Conservation (phyloP, 1,284 basidiomycete genomes). For the Pholiota adiposa region DNA sequence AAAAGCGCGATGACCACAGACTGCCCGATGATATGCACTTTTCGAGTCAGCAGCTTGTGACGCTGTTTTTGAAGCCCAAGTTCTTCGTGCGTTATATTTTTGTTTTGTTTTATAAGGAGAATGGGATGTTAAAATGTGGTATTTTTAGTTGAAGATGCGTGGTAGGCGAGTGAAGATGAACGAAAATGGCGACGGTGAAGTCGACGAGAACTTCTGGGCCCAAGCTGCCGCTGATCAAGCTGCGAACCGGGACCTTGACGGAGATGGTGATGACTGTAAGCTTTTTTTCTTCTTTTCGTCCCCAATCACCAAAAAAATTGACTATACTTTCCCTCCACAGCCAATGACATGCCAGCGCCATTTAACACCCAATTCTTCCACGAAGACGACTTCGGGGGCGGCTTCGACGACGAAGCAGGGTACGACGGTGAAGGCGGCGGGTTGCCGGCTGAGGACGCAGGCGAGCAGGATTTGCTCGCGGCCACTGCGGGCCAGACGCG, state of each 20-base stretch:
- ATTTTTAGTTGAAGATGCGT: constrained; percentile 76
- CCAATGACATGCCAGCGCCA: constrained; percentile 46
- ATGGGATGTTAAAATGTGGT: constrained; percentile 1
- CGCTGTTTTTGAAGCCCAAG: constrained; percentile 95
- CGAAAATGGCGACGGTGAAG: constrained; percentile 75
- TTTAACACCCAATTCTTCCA: constrained; percentile 99
- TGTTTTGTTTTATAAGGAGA: background rate
- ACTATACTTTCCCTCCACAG: constrained; percentile 4
- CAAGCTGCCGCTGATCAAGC: constrained; percentile 85
- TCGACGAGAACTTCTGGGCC: constrained; percentile 96
- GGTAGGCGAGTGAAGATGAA: constrained; percentile 64
- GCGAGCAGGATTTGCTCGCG: constrained; percentile 86
- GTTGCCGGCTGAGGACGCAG: constrained; percentile 53
- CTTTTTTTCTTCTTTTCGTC: background rate
- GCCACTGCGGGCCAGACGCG: constrained; percentile 81
- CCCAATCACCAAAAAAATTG: background rate
- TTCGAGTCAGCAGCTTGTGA: constrained; percentile 85
- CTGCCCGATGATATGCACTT: constrained; percentile 99
- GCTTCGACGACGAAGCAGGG: constrained; percentile 82
- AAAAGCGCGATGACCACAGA: constrained; percentile 78
- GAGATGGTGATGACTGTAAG: constrained; percentile 69
- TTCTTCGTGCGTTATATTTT: constrained; percentile 69
- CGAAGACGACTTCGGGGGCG: constrained; percentile 85
- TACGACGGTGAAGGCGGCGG: constrained; percentile 54
- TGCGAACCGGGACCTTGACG: constrained; percentile 56